Base-by-base conservation (phyloP, 345 rosid species). In the Linum tenue region DNA sequence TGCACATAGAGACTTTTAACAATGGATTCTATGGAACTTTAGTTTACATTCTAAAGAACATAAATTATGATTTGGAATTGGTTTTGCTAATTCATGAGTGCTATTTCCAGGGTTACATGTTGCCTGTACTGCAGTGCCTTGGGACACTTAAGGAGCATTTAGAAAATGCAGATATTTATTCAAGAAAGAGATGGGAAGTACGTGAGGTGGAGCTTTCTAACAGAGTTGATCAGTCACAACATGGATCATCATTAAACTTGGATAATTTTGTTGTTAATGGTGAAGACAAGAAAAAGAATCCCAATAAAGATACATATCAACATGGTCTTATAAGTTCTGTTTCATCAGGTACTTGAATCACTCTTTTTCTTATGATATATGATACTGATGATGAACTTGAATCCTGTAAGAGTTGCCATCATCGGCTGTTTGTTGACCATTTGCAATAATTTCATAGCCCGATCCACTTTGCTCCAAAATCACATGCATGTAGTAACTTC, bases 91-190 rank as follows among this genome's bases (percentile, higher is more conserved):
- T 56, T 2, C 12, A 57, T 57, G 36, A 37, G 37, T 10, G 5
- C 12, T 17, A 9, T 69, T 60, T 68, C 65, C 85, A 88, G 96
- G 90, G 96, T 41, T 64, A 84, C 53, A 81, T 86, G 92, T 76
- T 71, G 62, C 85, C 92, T 55, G 89, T 89, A 76, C 65, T 86
- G 67, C 83, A 83, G 78, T 89, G 89, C 75, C 89, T 89, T 61
- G 75, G 77, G 73, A 79, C 82, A 2, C 92, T 89, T 72, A 79
- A 76, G 75, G 73, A 85, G 60, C 79, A 76, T 65, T 81, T 81
- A 71, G 66, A 51, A 66, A 69, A 68, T 31, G 77, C 56, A 55
- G 81, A 70, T 15, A 59, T 60, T 65, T 71, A 63, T 74, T 77
- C 78, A 41, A 77, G 78, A 69, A 61, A 14, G 50, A 62, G 17